phyloP scores from a whole-genome alignment of 352 stramenopile genomes.

The Phytophthora kernoviae region DNA sequence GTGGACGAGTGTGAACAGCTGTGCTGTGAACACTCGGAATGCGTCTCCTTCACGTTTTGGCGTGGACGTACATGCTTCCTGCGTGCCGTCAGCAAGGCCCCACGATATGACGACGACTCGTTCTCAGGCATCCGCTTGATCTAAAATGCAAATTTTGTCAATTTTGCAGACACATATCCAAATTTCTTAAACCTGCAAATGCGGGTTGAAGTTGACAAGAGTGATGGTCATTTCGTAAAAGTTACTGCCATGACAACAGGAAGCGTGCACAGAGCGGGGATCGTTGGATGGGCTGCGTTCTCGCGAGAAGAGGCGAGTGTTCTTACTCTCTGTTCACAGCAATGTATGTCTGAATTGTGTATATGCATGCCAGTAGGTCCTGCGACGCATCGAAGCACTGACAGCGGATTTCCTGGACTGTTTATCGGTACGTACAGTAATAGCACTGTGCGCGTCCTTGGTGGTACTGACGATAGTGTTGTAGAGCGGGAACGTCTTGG shows the following conservation, averaged over 20 bases:
- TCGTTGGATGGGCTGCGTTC: constrained; percentile 14
- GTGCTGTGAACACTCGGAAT: constrained; percentile 64
- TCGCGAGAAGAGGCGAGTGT: constrained; percentile 50
- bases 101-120: constrained; percentile 52
- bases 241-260: constrained; percentile 18
- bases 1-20: constrained; percentile 72
- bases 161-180: constrained; percentile 17
- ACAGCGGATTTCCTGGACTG: constrained; percentile 60
- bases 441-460: neutral
- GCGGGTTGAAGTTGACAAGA: constrained; percentile 39
- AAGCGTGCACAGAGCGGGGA: constrained; percentile 5
- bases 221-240: constrained; percentile 38
- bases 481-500: constrained; percentile 52
- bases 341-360: neutral
- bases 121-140: constrained; percentile 60
- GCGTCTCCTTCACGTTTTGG: constrained; percentile 77
- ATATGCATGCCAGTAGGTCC: constrained; percentile 37
- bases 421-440: constrained; percentile 37
- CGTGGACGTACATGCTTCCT: constrained; percentile 72
- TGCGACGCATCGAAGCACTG: constrained; percentile 63
- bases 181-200: constrained; percentile 16
- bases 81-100: constrained; percentile 43
- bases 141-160: constrained; percentile 22
- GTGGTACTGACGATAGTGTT: neutral
- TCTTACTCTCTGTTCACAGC: neutral